Conservation (phyloP, 192 early-diverging fungal genomes). For the Backusella parvicylindrica region DNA sequence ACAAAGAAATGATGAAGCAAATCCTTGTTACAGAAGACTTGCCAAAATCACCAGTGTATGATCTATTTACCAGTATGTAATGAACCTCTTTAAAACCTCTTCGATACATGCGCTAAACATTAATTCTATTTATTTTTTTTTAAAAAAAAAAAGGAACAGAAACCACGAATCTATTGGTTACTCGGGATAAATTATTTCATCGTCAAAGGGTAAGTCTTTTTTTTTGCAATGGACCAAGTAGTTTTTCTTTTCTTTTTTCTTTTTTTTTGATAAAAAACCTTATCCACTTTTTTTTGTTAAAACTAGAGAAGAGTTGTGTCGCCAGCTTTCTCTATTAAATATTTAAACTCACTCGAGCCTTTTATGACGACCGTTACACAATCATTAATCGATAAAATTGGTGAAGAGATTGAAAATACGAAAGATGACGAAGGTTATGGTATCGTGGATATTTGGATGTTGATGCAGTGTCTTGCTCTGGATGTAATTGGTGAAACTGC, state of each 20-base stretch:
- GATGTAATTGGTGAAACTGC: slow-evolving; percentile 52
- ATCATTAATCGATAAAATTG: slow-evolving; percentile 28
- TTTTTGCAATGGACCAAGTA: not conserved
- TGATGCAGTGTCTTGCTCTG: slow-evolving; percentile 33
- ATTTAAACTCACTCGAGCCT: slow-evolving; percentile 44
- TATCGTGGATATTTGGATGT: slow-evolving; percentile 36
- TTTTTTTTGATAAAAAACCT: no score
- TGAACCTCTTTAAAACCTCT: not conserved
- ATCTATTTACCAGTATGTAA: not conserved
- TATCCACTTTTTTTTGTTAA: not conserved
- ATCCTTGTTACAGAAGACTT: slow-evolving; percentile 27
- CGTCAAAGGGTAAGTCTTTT: slow-evolving; percentile 24
- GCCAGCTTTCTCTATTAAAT: slow-evolving; percentile 48
- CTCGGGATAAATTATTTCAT: slow-evolving; percentile 36
- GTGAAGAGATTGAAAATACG: slow-evolving; percentile 19
- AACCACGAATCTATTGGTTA: slow-evolving; percentile 26
- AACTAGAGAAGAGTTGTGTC: slow-evolving; percentile 45
- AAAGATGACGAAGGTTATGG: slow-evolving; percentile 12
- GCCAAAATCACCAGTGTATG: slow-evolving; percentile 2
- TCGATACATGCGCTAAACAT: not conserved
- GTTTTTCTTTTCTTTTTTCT: not conserved
- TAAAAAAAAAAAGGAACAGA: slow-evolving; percentile 1
- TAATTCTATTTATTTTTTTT: not conserved
- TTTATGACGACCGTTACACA: slow-evolving; percentile 30
- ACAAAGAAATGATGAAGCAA: slow-evolving; percentile 40